These are phyloP conservation scores for Russula earlei DNA, from an alignment of 768 basidiomycete genomes.

Conservation along the genomic window DNA sequence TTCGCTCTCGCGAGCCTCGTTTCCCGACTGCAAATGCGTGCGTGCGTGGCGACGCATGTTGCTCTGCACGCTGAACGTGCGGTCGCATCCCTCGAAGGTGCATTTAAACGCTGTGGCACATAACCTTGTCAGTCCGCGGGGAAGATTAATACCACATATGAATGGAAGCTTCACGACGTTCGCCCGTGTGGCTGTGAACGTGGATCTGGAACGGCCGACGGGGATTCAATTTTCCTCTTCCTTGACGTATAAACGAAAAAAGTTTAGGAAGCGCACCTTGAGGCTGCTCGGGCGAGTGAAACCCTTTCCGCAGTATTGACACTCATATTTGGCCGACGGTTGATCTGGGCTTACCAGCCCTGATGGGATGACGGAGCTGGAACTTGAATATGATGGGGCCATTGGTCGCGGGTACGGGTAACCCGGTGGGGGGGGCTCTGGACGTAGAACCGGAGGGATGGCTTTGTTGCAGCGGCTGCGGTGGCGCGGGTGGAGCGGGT, in stretches of 20 bases:
- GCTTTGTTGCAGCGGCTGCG: neutral
- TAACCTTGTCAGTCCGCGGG: conserved; percentile 5
- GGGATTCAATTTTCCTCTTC: neutral
- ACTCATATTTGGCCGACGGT: conserved; percentile 57
- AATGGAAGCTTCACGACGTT: conserved; percentile 53
- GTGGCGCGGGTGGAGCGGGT: too few species aligned
- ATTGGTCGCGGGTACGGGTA: conserved; percentile 10
- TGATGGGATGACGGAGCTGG: neutral
- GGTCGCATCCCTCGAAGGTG: conserved; percentile 64
- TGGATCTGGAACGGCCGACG: conserved; percentile 49
- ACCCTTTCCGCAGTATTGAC: conserved; percentile 67
- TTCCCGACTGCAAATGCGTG: conserved; percentile 39
- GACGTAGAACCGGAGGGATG: neutral
- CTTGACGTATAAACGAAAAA: neutral
- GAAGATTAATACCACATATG: conserved; percentile 1
- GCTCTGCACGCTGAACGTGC: conserved; percentile 78
- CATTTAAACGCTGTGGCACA: conserved; percentile 55
- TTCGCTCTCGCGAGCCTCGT: conserved; percentile 11
- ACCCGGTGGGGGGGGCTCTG: neutral
- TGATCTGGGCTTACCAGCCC: conserved; percentile 10
- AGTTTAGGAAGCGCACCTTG: conserved; percentile 37
- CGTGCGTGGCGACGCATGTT: conserved; percentile 85
- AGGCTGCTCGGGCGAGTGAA: conserved; percentile 80
- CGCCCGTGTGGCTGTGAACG: conserved; percentile 75
- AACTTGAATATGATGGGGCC: neutral